Percentiles rank a stretch among this genome's conserved stretches.
phyloP scores from a whole-genome alignment of 257 asterid genomes.

The Gentiana dahurica region DNA sequence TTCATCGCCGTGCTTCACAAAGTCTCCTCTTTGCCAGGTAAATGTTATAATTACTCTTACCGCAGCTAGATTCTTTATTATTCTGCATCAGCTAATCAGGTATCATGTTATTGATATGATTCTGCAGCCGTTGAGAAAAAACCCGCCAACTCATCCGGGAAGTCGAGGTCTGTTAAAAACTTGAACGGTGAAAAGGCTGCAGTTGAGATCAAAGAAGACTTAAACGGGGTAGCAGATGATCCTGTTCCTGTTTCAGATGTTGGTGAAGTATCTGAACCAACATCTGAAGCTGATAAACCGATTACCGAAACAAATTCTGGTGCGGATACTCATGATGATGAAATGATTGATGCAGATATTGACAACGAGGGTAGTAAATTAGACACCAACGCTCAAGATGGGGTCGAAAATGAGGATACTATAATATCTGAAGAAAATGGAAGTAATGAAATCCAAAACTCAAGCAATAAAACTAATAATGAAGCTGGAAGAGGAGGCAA shows the following conservation, averaged over 20 bases:
- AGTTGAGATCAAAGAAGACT: constrained; percentile 33
- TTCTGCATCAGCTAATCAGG: not conserved
- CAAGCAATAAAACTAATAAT: constrained; percentile 21
- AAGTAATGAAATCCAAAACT: constrained; percentile 29
- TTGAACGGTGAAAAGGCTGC: constrained; percentile 23
- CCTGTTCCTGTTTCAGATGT: constrained; percentile 5
- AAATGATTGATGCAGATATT: constrained; percentile 25
- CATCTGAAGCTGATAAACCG: constrained; percentile 19
- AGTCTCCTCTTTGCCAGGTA: constrained; percentile 58
- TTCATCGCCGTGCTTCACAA: constrained; percentile 88
- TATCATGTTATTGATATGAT: constrained; percentile 8
- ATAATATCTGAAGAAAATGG: constrained; percentile 21
- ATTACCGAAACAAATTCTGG: constrained; percentile 32
- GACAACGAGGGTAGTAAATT: constrained; percentile 24
- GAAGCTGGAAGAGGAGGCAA: constrained; percentile 39
- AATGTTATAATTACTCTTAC: constrained; percentile 6
- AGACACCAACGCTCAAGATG: constrained; percentile 8
- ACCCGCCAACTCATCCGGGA: constrained; percentile 22
- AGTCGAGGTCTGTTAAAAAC: constrained; percentile 17
- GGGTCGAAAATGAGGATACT: constrained; percentile 10
- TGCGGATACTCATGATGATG: constrained; percentile 23
- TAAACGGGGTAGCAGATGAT: constrained; percentile 11
- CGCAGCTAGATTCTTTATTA: too few relatives aligned
- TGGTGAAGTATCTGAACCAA: constrained; percentile 12
- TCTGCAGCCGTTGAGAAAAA: constrained; percentile 44